Percentiles rank a stretch among this genome's conserved stretches.
Conservation (phyloP, 768 basidiomycete species). For the Floccularia luteovirens region DNA sequence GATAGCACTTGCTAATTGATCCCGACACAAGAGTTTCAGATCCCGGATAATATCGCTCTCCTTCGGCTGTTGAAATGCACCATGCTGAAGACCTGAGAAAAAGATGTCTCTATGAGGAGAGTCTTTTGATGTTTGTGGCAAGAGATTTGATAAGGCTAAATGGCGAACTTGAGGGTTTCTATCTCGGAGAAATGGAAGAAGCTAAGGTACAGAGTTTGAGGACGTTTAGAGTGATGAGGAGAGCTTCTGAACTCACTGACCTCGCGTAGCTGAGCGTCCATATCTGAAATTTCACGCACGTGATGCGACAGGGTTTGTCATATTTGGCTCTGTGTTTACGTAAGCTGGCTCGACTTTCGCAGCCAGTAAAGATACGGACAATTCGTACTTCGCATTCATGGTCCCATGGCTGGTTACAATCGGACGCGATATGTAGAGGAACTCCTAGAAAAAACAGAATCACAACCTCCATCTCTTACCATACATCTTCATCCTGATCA, state of each 20-base stretch:
- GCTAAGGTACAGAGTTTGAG: slow-evolving; percentile 32
- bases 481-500: slow-evolving; percentile 73
- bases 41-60: slow-evolving; percentile 71
- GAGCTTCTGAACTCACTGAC: slow-evolving; percentile 19
- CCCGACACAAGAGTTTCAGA: slow-evolving; percentile 80
- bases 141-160: slow-evolving; percentile 76
- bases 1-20: slow-evolving; percentile 58
- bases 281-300: slow-evolving; percentile 20
- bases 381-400: slow-evolving; percentile 9
- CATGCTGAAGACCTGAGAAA: slow-evolving; percentile 49
- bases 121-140: slow-evolving; percentile 70
- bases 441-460: slow-evolving; percentile 49
- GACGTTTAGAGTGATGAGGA: slow-evolving; percentile 3
- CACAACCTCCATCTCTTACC: slow-evolving; percentile 64
- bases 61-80: slow-evolving; percentile 48
- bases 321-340: no score
- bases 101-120: slow-evolving; percentile 72
- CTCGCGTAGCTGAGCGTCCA: slow-evolving; percentile 42
- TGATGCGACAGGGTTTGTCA: no score
- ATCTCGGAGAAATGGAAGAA: slow-evolving; percentile 80
- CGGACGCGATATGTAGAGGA: slow-evolving; percentile 57
- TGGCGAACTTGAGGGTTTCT: slow-evolving; percentile 83
- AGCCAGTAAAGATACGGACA: no score
- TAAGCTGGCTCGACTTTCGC: no score
- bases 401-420: slow-evolving; percentile 65